A percentile compares a stretch with the other conserved stretches of the same genome.
Conservation (phyloP, 1,139 yeast genomes). For the Ashbya aceris region DNA sequence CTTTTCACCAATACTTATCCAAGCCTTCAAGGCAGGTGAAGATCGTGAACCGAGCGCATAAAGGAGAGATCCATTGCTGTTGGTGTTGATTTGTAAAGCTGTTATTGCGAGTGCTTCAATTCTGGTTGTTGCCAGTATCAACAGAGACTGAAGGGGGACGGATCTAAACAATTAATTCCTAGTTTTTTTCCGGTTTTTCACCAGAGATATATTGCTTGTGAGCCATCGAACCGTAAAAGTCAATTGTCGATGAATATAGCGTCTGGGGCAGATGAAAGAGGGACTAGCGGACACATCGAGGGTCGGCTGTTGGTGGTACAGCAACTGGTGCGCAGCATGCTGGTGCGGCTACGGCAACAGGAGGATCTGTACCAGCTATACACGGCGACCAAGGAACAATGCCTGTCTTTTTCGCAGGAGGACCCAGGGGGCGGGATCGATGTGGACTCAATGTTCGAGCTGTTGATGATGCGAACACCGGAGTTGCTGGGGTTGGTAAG, state of each 20-base stretch:
- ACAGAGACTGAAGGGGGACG: too few species aligned
- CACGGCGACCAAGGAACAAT: constrained; percentile 5
- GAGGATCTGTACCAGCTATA: constrained; percentile 7
- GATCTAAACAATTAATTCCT: too few species aligned
- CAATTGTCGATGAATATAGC: constrained; percentile 2
- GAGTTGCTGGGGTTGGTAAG: constrained; percentile 7
- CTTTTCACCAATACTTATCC: background rate
- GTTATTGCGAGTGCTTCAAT: too few species aligned
- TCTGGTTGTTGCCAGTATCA: too few species aligned
- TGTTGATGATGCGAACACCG: constrained; percentile 6
- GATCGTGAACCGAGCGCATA: background rate
- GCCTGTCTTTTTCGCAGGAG: constrained; percentile 1
- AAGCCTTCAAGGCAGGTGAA: background rate
- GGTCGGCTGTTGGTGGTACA: constrained; percentile 5
- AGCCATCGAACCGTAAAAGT: background rate
- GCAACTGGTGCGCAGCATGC: constrained; percentile 6
- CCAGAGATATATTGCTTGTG: too few species aligned
- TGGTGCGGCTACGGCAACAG: constrained; percentile 6
- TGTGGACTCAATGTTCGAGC: constrained; percentile 7
- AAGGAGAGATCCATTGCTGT: too few species aligned
- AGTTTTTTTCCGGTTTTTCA: too few species aligned
- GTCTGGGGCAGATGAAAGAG: constrained; percentile 1
- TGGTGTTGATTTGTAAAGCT: too few species aligned
- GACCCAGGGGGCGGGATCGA: constrained; percentile 1
- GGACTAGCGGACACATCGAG: background rate